phyloP scores from a whole-genome alignment of 2,329 filamentous ascomycete genomes.

The Aspergillus tanneri region DNA sequence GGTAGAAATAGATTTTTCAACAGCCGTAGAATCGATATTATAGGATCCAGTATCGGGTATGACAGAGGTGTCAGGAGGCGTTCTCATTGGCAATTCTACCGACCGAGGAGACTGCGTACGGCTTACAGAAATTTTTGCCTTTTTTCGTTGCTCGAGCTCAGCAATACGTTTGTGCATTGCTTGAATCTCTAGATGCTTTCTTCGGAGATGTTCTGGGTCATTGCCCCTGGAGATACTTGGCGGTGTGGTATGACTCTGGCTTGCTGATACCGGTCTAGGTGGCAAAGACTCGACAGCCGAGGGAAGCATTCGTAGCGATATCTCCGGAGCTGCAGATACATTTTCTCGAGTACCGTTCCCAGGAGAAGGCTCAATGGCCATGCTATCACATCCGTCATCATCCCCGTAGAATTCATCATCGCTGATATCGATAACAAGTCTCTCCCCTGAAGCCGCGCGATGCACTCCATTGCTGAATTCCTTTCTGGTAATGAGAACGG shows the following conservation, averaged over 20 bases:
- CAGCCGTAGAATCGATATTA: background rate
- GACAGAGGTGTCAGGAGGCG: constrained; percentile 14
- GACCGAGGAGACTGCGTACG: constrained; percentile 37
- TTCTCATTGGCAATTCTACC: constrained; percentile 24
- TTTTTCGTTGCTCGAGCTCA: constrained; percentile 47
- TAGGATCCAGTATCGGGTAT: background rate
- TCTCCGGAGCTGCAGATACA: constrained; percentile 17
- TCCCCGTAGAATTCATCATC: constrained; percentile 60
- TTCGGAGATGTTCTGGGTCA: constrained; percentile 46
- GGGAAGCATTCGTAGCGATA: constrained; percentile 46
- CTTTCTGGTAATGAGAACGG: constrained; percentile 54
- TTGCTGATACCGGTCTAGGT: constrained; percentile 41
- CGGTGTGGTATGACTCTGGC: constrained; percentile 42
- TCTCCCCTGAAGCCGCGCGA: constrained; percentile 50
- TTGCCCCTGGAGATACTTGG: constrained; percentile 38
- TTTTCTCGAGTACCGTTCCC: constrained; percentile 24
- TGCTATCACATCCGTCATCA: constrained; percentile 30
- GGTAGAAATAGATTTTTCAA: background rate
- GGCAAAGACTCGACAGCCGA: constrained; percentile 42
- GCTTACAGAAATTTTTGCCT: constrained; percentile 41
- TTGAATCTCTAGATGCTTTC: constrained; percentile 51
- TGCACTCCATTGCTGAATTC: constrained; percentile 58
- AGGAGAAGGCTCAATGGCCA: constrained; percentile 32
- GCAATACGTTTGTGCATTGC: constrained; percentile 51
- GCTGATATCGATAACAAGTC: constrained; percentile 80